Evolutionary conservation across 306 rosid species (phyloP).

Genomic region (Rosa multiflora): DNA sequence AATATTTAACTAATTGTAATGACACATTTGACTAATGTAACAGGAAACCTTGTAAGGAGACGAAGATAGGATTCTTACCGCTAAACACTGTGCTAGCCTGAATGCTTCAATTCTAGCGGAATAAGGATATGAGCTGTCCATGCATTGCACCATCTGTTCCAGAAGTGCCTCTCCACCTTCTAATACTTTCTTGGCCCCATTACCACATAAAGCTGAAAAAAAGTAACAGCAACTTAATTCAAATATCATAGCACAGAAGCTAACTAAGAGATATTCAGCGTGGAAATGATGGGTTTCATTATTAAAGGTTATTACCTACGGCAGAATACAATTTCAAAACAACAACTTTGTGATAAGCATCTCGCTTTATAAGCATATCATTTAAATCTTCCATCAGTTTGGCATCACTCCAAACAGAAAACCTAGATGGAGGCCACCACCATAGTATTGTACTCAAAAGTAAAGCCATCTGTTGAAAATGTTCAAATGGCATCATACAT

Average conservation of each 20-base stretch:
- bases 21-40: slow-evolving; percentile 6
- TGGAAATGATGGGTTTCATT: neutral
- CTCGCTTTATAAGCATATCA: slow-evolving; percentile 38
- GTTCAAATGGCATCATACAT: slow-evolving; percentile 40
- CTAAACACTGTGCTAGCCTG: slow-evolving; percentile 71
- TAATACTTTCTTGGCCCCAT: slow-evolving; percentile 57
- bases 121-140: slow-evolving; percentile 57
- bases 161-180: slow-evolving; percentile 57
- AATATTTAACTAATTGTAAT: slow-evolving; percentile 12
- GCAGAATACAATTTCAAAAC: slow-evolving; percentile 76
- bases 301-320: slow-evolving; percentile 53
- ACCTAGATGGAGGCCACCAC: slow-evolving; percentile 74
- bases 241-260: slow-evolving; percentile 11
- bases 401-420: slow-evolving; percentile 57
- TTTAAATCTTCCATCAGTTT: slow-evolving; percentile 50
- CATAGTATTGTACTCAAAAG: slow-evolving; percentile 70
- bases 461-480: slow-evolving; percentile 59
- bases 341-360: slow-evolving; percentile 39
- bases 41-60: slow-evolving; percentile 14
- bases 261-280: slow-evolving; percentile 11
- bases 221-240: slow-evolving; percentile 20
- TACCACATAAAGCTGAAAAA: slow-evolving; percentile 72
- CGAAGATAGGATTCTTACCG: slow-evolving; percentile 40
- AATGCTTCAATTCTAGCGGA: slow-evolving; percentile 67
- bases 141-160: slow-evolving; percentile 56